Conservation (phyloP, 2,329 filamentous ascomycete species). For the Epichloe hybrida region DNA sequence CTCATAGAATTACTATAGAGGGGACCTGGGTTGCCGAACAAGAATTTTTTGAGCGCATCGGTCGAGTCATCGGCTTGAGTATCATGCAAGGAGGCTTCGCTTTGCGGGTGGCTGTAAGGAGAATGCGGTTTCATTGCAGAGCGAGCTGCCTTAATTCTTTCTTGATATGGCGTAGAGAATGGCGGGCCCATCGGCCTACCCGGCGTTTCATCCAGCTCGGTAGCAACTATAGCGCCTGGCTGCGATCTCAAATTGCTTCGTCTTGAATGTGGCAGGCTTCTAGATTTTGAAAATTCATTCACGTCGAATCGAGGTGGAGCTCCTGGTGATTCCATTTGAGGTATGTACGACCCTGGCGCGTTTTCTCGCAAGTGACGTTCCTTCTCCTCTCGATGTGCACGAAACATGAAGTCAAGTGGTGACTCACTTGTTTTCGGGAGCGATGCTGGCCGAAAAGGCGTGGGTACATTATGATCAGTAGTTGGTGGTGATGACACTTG, state of each 20-base stretch:
- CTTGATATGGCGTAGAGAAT: slow-evolving; percentile 53
- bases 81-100: background rate
- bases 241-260: slow-evolving; percentile 12
- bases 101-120: background rate
- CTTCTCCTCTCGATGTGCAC: slow-evolving; percentile 69
- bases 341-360: slow-evolving; percentile 21
- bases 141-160: slow-evolving; percentile 45
- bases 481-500: slow-evolving; percentile 37
- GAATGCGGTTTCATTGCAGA: slow-evolving; percentile 13
- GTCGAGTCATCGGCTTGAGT: slow-evolving; percentile 17
- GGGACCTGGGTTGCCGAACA: slow-evolving; percentile 30
- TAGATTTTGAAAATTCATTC: slow-evolving; percentile 11
- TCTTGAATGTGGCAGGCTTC: slow-evolving; percentile 13
- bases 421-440: slow-evolving; percentile 40
- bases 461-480: slow-evolving; percentile 37
- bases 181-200: slow-evolving; percentile 46
- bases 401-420: slow-evolving; percentile 82
- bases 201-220: slow-evolving; percentile 50
- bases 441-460: slow-evolving; percentile 26
- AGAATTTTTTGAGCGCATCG: slow-evolving; percentile 44
- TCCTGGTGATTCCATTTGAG: background rate
- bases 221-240: slow-evolving; percentile 14
- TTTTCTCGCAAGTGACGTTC: slow-evolving; percentile 36
- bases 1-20: background rate
- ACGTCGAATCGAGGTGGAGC: slow-evolving; percentile 7